A percentile compares a stretch with the other conserved stretches of the same genome.
phyloP scores from a whole-genome alignment of 768 basidiomycete species.

The Phylloporus sp. region DNA sequence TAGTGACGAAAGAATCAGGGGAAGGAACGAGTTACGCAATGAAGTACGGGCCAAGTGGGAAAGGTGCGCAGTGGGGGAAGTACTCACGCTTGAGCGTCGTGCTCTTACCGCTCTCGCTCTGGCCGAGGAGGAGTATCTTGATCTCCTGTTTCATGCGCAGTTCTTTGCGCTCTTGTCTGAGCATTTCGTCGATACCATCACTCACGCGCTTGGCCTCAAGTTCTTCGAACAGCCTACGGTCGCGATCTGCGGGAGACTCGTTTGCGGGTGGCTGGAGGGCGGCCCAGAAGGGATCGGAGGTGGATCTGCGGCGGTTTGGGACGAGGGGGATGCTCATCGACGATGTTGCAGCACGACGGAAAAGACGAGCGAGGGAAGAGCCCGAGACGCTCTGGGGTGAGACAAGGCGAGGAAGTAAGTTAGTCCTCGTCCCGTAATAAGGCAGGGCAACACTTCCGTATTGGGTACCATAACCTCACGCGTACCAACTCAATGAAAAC shows the following conservation, averaged over 20 bases:
- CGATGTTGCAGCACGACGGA: conserved; percentile 2
- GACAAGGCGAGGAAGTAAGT: conserved; percentile 16
- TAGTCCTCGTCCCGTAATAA: conserved; percentile 11
- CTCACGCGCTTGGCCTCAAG: conserved; percentile 68
- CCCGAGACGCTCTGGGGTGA: conserved; percentile 18
- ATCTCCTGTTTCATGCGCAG: conserved; percentile 61
- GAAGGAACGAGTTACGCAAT: background rate
- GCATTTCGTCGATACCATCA: conserved; percentile 76
- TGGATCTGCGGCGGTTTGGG: conserved; percentile 39
- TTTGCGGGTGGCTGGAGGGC: conserved; percentile 66
- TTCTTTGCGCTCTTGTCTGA: conserved; percentile 62
- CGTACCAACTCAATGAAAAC: conserved; percentile 9
- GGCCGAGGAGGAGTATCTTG: conserved; percentile 76
- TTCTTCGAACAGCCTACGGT: conserved; percentile 62
- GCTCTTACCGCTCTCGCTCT: conserved; percentile 88
- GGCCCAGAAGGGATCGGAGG: conserved; percentile 68
- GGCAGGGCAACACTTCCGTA: conserved; percentile 28
- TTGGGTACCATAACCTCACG: conserved; percentile 17
- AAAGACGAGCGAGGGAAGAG: conserved; percentile 3
- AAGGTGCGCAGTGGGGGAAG: conserved; percentile 1
- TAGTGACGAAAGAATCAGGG: background rate
- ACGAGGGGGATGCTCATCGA: conserved; percentile 29
- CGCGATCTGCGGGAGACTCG: conserved; percentile 67
- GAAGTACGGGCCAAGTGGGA: conserved; percentile 5
- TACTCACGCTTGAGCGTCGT: conserved; percentile 85